Base-by-base conservation (phyloP, 345 rosid species). In the Populus tremula region DNA sequence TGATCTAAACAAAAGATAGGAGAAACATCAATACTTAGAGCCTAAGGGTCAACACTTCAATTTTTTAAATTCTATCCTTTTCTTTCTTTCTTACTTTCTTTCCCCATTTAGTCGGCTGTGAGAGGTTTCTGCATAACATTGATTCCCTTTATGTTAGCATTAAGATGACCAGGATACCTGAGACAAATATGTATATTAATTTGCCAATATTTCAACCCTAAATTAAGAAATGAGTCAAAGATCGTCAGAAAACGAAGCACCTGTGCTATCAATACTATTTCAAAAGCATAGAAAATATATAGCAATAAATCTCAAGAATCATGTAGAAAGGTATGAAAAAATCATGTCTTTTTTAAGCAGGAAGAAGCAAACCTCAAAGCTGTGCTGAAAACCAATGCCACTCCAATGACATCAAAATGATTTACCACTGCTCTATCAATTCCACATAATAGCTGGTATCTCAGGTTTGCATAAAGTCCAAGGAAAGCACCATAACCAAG, bases 381-480 rank as follows among this genome's bases (percentile, higher is more conserved):
- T 7, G 97, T 92, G 88, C 94, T 86, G 62, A 96, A 90, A 89
- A 87, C 84, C 77, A 96, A 85, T n/a, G 92, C 90, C 69, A 96
- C 94, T 70, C 99, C 97, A 72, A 96, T 93, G 83, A 92, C 99
- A 82, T 96, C 99, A 82, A 96, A 96, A 86, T 91, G 94, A 84
- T 70, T 91, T 35, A 84, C 75, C 87, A 91, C 74, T 38, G 89
- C 81, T 87, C 89, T 86, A 79, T 96, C 99, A 80, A 91, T 81
- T 75, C 98, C 97, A 77, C 89, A 92, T 71, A 92, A 76, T 41
- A 96, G 86, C 85, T 96, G 98, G 82, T 91, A 90, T 77, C 98
- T 90, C 86, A 88, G 38, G 86, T 93, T 96, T 1, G 94, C 93
- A 77, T 91, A 91, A 70, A 91, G 82, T 74, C 99, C 99, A 20